Conservation (phyloP, 495 filamentous ascomycete species). For the Lentithecium fluviatile region DNA sequence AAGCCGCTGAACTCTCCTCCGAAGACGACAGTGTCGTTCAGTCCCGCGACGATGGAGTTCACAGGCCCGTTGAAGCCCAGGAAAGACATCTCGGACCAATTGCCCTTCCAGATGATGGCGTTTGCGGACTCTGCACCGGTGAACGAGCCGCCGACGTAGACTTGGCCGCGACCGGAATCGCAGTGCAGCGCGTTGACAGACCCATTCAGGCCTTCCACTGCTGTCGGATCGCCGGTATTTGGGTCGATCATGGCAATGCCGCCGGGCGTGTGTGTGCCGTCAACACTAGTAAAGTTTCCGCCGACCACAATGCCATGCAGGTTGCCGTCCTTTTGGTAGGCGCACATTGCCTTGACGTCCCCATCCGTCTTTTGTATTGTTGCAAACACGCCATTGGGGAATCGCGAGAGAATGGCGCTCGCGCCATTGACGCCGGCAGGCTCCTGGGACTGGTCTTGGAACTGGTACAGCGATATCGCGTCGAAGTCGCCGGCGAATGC, state of each 20-base stretch:
- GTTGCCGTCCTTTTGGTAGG: constrained; percentile 65
- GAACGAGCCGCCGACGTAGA: constrained; percentile 90
- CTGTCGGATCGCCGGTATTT: constrained; percentile 60
- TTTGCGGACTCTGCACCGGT: constrained; percentile 77
- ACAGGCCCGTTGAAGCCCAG: constrained; percentile 94
- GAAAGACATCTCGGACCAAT: constrained; percentile 88
- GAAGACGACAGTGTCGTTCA: constrained; percentile 82
- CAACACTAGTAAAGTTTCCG: constrained; percentile 95
- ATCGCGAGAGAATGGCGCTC: constrained; percentile 72
- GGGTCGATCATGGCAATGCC: constrained; percentile 81
- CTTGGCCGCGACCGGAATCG: constrained; percentile 75
- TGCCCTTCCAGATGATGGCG: constrained; percentile 76
- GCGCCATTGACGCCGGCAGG: constrained; percentile 69
- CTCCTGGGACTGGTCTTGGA: constrained; percentile 71
- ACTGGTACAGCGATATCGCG: constrained; percentile 86
- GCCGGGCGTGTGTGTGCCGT: constrained; percentile 64
- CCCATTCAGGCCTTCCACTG: constrained; percentile 75
- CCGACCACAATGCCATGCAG: constrained; percentile 76
- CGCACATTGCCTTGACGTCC: constrained; percentile 81
- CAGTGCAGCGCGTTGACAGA: constrained; percentile 79
- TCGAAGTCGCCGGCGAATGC: constrained; percentile 88
- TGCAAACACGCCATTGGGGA: constrained; percentile 83
- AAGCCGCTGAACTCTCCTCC: constrained; percentile 88
- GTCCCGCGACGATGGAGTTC: constrained; percentile 73
- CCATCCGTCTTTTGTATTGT: constrained; percentile 73